Percentiles rank a stretch among this genome's conserved stretches.
Evolutionary conservation across 1,284 basidiomycete genomes (phyloP).

Genomic region (Salmacisia buchloeana): DNA sequence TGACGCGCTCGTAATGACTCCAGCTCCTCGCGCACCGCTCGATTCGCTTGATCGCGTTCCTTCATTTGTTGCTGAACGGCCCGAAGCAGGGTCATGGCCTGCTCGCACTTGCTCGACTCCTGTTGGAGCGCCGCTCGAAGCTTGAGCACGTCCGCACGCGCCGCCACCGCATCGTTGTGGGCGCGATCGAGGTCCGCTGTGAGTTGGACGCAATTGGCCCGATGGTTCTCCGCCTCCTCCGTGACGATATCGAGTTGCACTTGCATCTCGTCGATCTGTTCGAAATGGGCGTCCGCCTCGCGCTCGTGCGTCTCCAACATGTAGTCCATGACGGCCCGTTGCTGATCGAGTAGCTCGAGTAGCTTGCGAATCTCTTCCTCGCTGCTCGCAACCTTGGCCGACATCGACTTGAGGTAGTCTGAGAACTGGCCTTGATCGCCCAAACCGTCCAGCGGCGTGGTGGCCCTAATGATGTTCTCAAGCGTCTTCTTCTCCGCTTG

Average conservation of each 20-base stretch:
- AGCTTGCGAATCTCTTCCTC: slow-evolving; percentile 33
- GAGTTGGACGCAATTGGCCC: slow-evolving; percentile 13
- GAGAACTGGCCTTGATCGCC: slow-evolving; percentile 25
- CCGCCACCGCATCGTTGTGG: slow-evolving; percentile 18
- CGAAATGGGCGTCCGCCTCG: slow-evolving; percentile 27
- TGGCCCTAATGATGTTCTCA: slow-evolving; percentile 35
- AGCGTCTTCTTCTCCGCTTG: slow-evolving; percentile 37
- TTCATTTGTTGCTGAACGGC: slow-evolving; percentile 20
- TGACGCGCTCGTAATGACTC: slow-evolving; percentile 20
- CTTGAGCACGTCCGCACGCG: slow-evolving; percentile 25
- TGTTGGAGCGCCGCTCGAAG: slow-evolving; percentile 16
- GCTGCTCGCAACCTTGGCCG: slow-evolving; percentile 26
- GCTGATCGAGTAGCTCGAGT: slow-evolving; percentile 39
- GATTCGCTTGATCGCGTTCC: slow-evolving; percentile 15
- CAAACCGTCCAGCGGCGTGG: slow-evolving; percentile 31
- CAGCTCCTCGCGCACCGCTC: slow-evolving; percentile 14
- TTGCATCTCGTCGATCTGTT: slow-evolving; percentile 29
- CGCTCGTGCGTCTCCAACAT: slow-evolving; percentile 38
- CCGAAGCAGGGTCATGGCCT: slow-evolving; percentile 19
- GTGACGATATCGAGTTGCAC: slow-evolving; percentile 20
- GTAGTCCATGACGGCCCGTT: slow-evolving; percentile 40
- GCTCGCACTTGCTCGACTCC: slow-evolving; percentile 26
- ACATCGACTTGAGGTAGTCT: slow-evolving; percentile 28
- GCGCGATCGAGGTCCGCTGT: slow-evolving; percentile 28
- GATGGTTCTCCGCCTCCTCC: slow-evolving; percentile 17